These are phyloP conservation scores for Kockiozyma suomiensis DNA, from an alignment of 805 yeast species.

Conservation along the genomic window DNA sequence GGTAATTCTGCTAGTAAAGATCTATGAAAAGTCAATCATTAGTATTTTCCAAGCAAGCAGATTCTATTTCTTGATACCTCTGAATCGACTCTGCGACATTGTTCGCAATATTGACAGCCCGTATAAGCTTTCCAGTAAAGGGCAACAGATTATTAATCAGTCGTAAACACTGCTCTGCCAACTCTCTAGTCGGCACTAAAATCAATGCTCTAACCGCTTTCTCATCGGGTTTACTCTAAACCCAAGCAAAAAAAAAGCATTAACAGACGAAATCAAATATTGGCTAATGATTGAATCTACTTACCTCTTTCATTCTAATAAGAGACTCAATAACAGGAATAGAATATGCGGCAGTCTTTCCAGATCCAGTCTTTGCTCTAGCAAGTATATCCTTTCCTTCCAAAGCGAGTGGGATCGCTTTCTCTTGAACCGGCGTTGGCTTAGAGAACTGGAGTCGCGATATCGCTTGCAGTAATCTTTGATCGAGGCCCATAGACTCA, in stretches of 20 bases:
- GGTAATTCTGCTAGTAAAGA: conserved; percentile 75
- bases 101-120: conserved; percentile 67
- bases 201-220: conserved; percentile 59
- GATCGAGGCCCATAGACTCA: conserved; percentile 77
- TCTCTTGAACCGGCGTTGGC: conserved; percentile 89
- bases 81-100: conserved; percentile 69
- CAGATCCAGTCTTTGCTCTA: conserved; percentile 93
- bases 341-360: conserved; percentile 89
- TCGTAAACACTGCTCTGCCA: conserved; percentile 78
- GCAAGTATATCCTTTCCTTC: conserved; percentile 92
- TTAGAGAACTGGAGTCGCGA: conserved; percentile 71
- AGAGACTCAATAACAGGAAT: conserved; percentile 84
- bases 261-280: no score
- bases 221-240: conserved; percentile 34
- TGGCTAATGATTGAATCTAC: not conserved
- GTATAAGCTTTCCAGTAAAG: conserved; percentile 69
- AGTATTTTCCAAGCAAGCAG: not conserved
- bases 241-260: no score
- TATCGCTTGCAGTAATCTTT: conserved; percentile 81
- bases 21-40: conserved; percentile 25
- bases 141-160: conserved; percentile 69
- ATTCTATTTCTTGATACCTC: conserved; percentile 29
- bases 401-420: conserved; percentile 88
- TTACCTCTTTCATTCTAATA: conserved; percentile 44
- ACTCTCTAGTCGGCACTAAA: conserved; percentile 90